Base-by-base conservation (phyloP, 129 eudicot genomes). In the Tagetes patula region DNA sequence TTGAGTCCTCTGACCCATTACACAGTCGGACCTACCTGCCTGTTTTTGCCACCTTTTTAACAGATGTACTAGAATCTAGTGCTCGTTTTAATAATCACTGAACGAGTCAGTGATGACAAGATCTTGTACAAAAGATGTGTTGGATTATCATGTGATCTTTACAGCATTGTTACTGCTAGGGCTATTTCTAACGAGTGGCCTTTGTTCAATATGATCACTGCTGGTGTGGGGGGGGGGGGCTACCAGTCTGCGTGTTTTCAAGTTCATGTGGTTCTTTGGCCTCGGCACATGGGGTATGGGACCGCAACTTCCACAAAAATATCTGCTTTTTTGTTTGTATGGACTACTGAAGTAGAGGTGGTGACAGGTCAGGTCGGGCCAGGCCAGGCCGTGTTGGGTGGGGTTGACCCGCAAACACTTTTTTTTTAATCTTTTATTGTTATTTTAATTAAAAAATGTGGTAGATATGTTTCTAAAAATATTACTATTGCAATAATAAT, bases 201-300 rank as follows among this genome's bases (percentile, higher is more conserved):
- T 62, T 78, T 52, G 72, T 78, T 45, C 49, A 70, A 71, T 41
- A 70, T 31, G 67, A 71, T 40, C 38, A 39, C 14, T 27, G 14
- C 53, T 45, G 52, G 73, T 52, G 72, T 14, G 46, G 49, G 38
- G 34, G n/a, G 59, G 0, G 27, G 64, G 42, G 48, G 49, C 36
- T 41, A 53, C 48, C 14, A 52, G 27, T 14, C 64, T 64, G 73
- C 38, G 41, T 11, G 41, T 31, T 52, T 45, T 63, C 33, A 49
- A 49, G 77, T 52, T 30, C 30, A 48, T 70, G 72, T 70, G 75
- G 58, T 67, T 62, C 53, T 77, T 33, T 61, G 59, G 72, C 77
- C 72, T 40, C 55, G 47, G 32, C 73, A 78, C 73, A 64, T 78
- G 82, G 68, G 77, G 9, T 3, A 63, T 38, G 82, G 77, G 82